Evolutionary conservation across 768 basidiomycete genomes (phyloP).

Genomic region (Gautieria morchelliformis): DNA sequence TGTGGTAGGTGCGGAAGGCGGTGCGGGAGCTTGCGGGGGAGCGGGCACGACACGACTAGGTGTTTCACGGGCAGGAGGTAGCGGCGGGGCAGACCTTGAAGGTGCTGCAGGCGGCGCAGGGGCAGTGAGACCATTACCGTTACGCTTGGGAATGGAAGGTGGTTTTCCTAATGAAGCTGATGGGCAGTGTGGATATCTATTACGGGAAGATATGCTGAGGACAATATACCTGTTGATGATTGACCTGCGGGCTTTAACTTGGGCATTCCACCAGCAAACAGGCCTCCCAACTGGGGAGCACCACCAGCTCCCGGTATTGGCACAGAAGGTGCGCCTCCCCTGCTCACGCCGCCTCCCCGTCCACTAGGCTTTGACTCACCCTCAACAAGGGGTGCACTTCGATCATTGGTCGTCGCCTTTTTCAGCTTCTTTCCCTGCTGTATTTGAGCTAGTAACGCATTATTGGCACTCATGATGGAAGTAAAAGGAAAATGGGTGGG

Average conservation of each 20-base stretch:
- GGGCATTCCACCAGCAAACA: constrained; percentile 90
- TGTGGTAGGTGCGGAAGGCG: too few relatives aligned
- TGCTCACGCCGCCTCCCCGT: constrained; percentile 22
- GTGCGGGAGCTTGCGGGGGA: constrained; percentile 10
- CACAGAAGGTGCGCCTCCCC: constrained; percentile 22
- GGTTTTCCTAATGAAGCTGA: constrained; percentile 50
- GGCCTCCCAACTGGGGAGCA: constrained; percentile 71
- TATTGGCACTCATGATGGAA: constrained; percentile 14
- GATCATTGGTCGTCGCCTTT: constrained; percentile 76
- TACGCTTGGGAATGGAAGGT: constrained; percentile 51
- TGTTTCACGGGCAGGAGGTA: constrained; percentile 22
- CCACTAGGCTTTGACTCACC: constrained; percentile 24
- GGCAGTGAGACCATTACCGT: constrained; percentile 13
- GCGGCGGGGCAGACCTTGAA: constrained; percentile 25
- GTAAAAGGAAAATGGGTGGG: not conserved
- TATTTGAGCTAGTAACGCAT: constrained; percentile 70
- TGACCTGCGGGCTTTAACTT: constrained; percentile 78
- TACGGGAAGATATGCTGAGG: not conserved
- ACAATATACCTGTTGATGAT: constrained; percentile 36
- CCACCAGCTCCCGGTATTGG: constrained; percentile 22
- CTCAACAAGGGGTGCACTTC: constrained; percentile 60
- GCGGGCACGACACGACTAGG: constrained; percentile 32
- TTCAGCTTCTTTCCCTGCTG: constrained; percentile 76
- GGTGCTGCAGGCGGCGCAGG: constrained; percentile 24
- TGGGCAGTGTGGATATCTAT: not conserved